Percentiles rank a stretch among this genome's conserved stretches.
These are phyloP conservation scores for Rhododendron ovatum DNA, from an alignment of 148 eudicot species.

Conservation along the genomic window DNA sequence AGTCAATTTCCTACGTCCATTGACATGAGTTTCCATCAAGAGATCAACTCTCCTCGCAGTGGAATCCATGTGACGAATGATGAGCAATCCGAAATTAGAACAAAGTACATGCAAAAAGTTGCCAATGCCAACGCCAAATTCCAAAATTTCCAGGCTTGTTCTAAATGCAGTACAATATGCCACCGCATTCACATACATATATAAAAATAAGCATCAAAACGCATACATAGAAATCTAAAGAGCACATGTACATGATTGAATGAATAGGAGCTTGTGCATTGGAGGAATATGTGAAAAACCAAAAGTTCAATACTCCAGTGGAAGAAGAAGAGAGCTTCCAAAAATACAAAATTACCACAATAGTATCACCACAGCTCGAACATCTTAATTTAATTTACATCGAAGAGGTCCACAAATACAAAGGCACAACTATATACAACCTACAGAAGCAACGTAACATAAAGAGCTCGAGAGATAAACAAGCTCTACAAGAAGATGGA, in stretches of 20 bases:
- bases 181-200: background rate
- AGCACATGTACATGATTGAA: background rate
- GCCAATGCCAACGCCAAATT: background rate
- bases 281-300: background rate
- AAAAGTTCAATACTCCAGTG: background rate
- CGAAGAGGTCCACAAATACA: background rate
- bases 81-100: background rate
- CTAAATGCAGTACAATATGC: background rate
- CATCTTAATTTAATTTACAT: background rate
- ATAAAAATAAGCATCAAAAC: background rate
- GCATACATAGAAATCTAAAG: background rate
- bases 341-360: background rate
- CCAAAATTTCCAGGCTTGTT: background rate
- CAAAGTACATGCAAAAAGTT: background rate
- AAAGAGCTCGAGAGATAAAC: background rate
- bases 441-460: background rate
- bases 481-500: background rate
- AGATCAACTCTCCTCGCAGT: background rate
- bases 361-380: background rate
- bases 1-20: background rate
- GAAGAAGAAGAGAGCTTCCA: background rate
- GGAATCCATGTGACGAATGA: background rate
- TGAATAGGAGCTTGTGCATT: background rate
- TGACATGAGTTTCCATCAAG: background rate
- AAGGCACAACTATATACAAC: background rate